Base-by-base conservation (phyloP, 495 filamentous ascomycete species). In the Neurospora intermedia region DNA sequence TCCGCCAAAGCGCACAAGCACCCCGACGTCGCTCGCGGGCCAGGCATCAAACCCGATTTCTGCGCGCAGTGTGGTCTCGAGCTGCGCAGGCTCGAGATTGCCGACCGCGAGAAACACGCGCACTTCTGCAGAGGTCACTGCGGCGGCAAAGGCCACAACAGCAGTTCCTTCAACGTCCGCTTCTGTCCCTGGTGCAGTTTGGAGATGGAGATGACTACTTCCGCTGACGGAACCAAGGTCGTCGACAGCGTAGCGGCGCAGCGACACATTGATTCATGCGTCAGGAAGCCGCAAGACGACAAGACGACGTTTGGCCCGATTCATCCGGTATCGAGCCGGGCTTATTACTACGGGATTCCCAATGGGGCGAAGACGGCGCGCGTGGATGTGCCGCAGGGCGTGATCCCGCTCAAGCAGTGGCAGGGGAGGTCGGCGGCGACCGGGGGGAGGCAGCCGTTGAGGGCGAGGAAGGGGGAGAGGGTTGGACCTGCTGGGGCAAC, bases 171-270 rank as follows among this genome's bases (percentile, higher is more conserved):
- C 15, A 41, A 46, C 41, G 70, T 54, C 18, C 39, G 62, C n/a
- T 71, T 39, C 18, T 78, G 76, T 20, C 76, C 76, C 15, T 78
- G 76, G 76, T 76, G 75, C 40, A 69, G 70, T 4, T 0, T 69
- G 23, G 15, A 70, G 43, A 70, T 75, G 16, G 39, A 45, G n/a
- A 54, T 54, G 46, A 54, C 46, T 27, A 54, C 20, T 27, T 13
- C 46, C 1, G 46, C 20, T 0, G 20, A 27, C 20, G 20, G 46
- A 0, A 27, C 10, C 13, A 20, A 54, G n/a, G 11, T 11, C 46
- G 13, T 62, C 15, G 13, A 62, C 27, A 11, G 18, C 2, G 2
- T 35, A 11, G 54, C 13, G 6, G 54, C 54, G 54, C 54, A 62
- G 13, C 23, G 27, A 35, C 54, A 62, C 27, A 62, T 18, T 3